Base-by-base conservation (phyloP, 1,139 yeast species). In the Kodamaea arcana region DNA sequence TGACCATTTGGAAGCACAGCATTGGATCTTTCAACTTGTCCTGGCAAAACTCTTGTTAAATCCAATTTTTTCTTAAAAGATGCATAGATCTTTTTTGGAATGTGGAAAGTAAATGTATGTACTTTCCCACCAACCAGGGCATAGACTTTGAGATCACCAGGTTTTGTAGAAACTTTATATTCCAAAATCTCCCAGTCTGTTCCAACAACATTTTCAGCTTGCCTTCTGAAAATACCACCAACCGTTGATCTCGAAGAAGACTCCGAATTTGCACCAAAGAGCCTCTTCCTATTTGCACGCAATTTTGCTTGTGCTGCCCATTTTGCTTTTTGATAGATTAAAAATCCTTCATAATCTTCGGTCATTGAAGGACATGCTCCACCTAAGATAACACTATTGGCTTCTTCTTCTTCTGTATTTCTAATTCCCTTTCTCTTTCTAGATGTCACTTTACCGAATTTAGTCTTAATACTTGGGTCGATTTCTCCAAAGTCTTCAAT, bases 141-240 rank as follows among this genome's bases (percentile, higher is more conserved):
- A 53, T 72, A 77, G 0, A 85, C 96, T 39, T 80, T 80, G 28
- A 90, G 66, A 35, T 78, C 83, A 8, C 97, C 98, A 0, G 88
- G 83, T 39, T 62, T 72, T 15, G 63, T 51, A 0, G 81, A 75
- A 3, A 65, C 55, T 39, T 75, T 73, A 48, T 86, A 80, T 50
- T 88, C 92, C 33, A 92, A 60, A 31, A 92, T 71, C 44, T 88
- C 88, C 97, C 98, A 92, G 28, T 81, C 74, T 0, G 84, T 65
- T 4, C 81, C 83, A 9, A 86, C 85, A 50, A 82, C 78, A 51
- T 64, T 69, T 50, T 83, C 95, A 0, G 95, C 94, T 51, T 85
- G 94, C 39, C 75, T 75, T 40, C 84, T 74, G 32, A 88, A 67
- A 63, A 87, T 70, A 18, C 76, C 75, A 5, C 92, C 85, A 30